Base-by-base conservation (phyloP, 257 asterid species). In the Nicotiana benthamiana region DNA sequence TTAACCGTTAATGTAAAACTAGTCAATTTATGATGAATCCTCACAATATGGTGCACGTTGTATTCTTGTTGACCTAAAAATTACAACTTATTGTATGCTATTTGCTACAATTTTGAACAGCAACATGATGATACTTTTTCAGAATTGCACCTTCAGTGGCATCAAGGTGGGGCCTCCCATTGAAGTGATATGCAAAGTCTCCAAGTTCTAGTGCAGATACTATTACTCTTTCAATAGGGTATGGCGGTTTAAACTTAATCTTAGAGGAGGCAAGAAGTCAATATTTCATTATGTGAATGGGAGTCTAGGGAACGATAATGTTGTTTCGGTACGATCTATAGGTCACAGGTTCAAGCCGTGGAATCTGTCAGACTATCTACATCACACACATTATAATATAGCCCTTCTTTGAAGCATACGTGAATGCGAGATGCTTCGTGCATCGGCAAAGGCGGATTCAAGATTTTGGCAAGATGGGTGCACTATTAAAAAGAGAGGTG, bases 81-180 rank as follows among this genome's bases (percentile, higher is more conserved):
- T 46, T 46, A 43, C 22, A 72, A 46, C 24, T 8, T 40, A 40
- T 72, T 72, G 24, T 24, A 15, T 46, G 60, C 36, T 43, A 43
- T 22, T 11, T 70, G 57, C 57, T 72, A 48, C 9, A 15, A 32
- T 17, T 79, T 85, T 86, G 89, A 88, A 83, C 24, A 82, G 57
- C 80, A 80, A 75, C 32, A 70, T 79, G 79, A 80, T 84, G 79
- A 75, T 79, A 40, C 59, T 60, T 70, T 80, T 59, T 67, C 62
- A 53, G 81, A 84, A 27, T 75, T 80, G 80, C 82, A 60, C 83
- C 85, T 82, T 78, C 40, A 84, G 83, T 84, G 85, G 86, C 74
- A 24, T 77, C n/a, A 36, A 81, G 60, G 79, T 80, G 87, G 90
- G 90, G 34, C 84, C 88, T 86, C 75, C 88, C 87, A 85, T 83